These are phyloP conservation scores for Populus hybrid DNA, from an alignment of 441 rosid species.

Conservation along the genomic window DNA sequence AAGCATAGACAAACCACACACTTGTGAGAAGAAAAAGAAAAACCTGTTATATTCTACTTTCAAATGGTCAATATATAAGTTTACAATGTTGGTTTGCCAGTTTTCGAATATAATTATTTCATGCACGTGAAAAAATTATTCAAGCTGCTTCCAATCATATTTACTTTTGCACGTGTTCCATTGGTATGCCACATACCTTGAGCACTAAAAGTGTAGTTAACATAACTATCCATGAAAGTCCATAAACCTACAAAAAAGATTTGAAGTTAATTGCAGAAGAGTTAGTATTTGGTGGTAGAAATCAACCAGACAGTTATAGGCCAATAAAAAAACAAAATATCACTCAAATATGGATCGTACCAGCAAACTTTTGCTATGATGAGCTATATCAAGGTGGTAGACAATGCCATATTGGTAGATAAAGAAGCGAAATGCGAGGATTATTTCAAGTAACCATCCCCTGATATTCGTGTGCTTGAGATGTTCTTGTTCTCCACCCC, in stretches of 20 bases:
- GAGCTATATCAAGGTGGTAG: constrained; percentile 89
- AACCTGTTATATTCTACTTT: background rate
- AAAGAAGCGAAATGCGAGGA: constrained; percentile 76
- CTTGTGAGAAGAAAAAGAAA: background rate
- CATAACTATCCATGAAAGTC: constrained; percentile 84
- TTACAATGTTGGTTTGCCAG: background rate
- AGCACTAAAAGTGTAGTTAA: constrained; percentile 57
- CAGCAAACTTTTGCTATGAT: constrained; percentile 52
- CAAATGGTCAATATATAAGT: background rate
- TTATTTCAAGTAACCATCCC: constrained; percentile 73
- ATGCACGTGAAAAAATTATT: background rate
- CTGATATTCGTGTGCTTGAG: constrained; percentile 62
- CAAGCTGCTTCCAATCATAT: background rate
- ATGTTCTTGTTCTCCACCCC: constrained; percentile 89
- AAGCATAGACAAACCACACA: background rate
- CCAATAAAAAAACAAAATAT: background rate
- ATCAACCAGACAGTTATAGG: background rate
- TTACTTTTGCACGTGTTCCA: background rate
- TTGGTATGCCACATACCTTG: constrained; percentile 78
- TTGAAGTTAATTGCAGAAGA: constrained; percentile 5
- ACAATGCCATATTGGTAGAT: constrained; percentile 92
- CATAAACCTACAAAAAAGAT: constrained; percentile 60
- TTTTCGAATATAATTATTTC: background rate
- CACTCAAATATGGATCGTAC: constrained; percentile 30
- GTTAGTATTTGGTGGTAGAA: background rate